Percentiles rank a stretch among this genome's conserved stretches.
phyloP scores from a whole-genome alignment of 495 filamentous ascomycete species.

The Podospora conica region DNA sequence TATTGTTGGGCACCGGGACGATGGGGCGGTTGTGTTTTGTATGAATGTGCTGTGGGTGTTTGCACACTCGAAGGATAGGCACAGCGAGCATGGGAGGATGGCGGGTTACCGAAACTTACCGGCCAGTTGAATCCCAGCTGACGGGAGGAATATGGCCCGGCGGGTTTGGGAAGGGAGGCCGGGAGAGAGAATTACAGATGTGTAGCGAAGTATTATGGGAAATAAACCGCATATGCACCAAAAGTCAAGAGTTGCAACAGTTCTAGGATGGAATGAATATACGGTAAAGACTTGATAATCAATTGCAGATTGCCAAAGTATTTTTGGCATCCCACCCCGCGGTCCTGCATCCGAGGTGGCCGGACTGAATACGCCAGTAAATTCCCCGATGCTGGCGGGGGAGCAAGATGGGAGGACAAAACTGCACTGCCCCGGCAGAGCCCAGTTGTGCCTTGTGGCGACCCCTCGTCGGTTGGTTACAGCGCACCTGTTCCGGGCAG shows the following conservation, averaged over 20 bases:
- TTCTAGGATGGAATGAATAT: background rate
- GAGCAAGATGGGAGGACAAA: background rate
- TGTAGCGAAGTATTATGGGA: background rate
- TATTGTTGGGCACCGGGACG: background rate
- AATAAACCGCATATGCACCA: background rate
- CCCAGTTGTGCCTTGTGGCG: background rate
- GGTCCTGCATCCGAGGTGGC: background rate
- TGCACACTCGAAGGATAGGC: background rate
- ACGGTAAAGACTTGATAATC: background rate
- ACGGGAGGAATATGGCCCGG: background rate
- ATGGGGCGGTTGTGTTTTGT: background rate
- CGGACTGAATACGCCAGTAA: background rate
- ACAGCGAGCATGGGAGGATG: background rate
- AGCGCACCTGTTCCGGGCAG: background rate
- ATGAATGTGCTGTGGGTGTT: background rate
- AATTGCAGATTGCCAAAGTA: background rate
- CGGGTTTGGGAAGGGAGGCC: background rate
- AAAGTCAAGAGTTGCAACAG: background rate
- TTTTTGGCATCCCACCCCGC: background rate
- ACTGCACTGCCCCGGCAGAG: background rate
- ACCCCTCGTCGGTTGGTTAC: background rate
- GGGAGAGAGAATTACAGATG: background rate
- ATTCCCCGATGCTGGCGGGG: background rate
- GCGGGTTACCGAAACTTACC: background rate
- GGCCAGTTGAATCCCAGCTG: background rate